Evolutionary conservation across 2,329 filamentous ascomycete species (phyloP).

Genomic region (Taxawa tesnikishii): DNA sequence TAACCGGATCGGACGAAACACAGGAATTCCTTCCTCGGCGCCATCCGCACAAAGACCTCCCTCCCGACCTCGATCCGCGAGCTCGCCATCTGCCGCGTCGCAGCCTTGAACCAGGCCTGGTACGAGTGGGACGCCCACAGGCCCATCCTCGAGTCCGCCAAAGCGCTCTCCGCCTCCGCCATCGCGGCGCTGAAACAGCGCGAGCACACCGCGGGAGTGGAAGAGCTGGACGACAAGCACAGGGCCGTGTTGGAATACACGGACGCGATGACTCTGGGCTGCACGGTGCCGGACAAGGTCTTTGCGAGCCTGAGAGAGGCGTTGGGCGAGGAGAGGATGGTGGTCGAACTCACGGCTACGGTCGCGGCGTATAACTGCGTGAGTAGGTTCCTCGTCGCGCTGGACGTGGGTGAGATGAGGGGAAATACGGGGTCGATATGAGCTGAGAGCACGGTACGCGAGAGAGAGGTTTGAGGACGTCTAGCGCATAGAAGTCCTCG

Average conservation of each 20-base stretch:
- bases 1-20: too few relatives aligned
- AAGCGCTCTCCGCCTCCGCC: conserved; percentile 14
- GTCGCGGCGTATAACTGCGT: conserved; percentile 26
- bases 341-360: conserved; percentile 24
- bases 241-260: conserved; percentile 20
- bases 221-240: conserved; percentile 18
- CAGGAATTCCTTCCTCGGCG: conserved; percentile 55
- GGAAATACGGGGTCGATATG: too few relatives aligned
- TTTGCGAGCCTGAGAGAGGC: conserved; percentile 17
- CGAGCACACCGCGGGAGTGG: too few relatives aligned
- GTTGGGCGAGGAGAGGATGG: conserved; percentile 16
- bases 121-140: conserved; percentile 24
- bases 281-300: conserved; percentile 17
- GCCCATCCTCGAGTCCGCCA: conserved; percentile 5
- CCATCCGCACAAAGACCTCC: conserved; percentile 21
- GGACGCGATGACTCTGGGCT: conserved; percentile 18
- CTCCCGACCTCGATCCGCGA: conserved; percentile 17
- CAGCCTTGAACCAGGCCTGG: conserved; percentile 20
- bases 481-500: too few relatives aligned
- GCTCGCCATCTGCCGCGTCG: conserved; percentile 22
- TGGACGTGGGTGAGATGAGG: conserved; percentile 26
- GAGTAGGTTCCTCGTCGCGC: conserved; percentile 22
- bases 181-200: too few relatives aligned
- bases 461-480: too few relatives aligned
- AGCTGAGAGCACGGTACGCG: too few relatives aligned